Conservation (phyloP, 208 protist species). For the Sergeia podlipaevii region DNA sequence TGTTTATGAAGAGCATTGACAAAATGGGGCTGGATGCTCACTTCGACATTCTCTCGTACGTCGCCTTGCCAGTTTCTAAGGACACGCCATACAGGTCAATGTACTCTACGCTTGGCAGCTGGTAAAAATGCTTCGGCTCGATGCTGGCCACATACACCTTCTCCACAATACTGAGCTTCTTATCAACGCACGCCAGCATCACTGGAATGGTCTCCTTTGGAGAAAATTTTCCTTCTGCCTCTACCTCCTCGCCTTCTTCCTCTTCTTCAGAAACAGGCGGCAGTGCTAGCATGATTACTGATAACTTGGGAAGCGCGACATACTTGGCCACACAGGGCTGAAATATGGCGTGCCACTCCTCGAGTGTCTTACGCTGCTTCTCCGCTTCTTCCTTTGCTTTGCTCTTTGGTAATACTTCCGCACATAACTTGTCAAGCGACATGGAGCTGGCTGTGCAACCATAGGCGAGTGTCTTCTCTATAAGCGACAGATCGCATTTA, state of each 20-base stretch:
- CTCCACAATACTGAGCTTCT: slow-evolving; percentile 19
- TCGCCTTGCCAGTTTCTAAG: slow-evolving; percentile 15
- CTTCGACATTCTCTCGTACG: slow-evolving; percentile 18
- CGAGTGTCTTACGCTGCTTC: not conserved
- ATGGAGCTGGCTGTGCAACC: slow-evolving; percentile 20
- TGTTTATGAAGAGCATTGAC: not conserved
- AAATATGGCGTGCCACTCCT: slow-evolving; percentile 14
- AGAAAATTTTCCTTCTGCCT: not conserved
- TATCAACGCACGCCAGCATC: slow-evolving; percentile 17
- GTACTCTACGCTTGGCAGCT: slow-evolving; percentile 40
- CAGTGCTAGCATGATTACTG: slow-evolving; percentile 18
- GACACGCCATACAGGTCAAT: slow-evolving; percentile 36
- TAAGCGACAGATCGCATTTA: slow-evolving; percentile 21
- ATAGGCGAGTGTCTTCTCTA: slow-evolving; percentile 40
- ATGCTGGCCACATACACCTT: slow-evolving; percentile 29
- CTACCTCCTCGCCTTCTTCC: not conserved
- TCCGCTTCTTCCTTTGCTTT: not conserved
- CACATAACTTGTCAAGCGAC: not conserved
- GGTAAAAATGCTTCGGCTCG: slow-evolving; percentile 49
- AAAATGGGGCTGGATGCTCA: not conserved
- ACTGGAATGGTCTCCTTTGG: slow-evolving; percentile 16
- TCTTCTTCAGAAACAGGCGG: slow-evolving; percentile 7
- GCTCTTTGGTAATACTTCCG: not conserved
- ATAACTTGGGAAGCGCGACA: slow-evolving; percentile 23
- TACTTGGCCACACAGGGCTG: slow-evolving; percentile 20